A percentile compares a stretch with the other conserved stretches of the same genome.
These are phyloP conservation scores for Pseudogymnoascus sp. DNA, from an alignment of 2,329 filamentous ascomycete genomes.

Conservation along the genomic window DNA sequence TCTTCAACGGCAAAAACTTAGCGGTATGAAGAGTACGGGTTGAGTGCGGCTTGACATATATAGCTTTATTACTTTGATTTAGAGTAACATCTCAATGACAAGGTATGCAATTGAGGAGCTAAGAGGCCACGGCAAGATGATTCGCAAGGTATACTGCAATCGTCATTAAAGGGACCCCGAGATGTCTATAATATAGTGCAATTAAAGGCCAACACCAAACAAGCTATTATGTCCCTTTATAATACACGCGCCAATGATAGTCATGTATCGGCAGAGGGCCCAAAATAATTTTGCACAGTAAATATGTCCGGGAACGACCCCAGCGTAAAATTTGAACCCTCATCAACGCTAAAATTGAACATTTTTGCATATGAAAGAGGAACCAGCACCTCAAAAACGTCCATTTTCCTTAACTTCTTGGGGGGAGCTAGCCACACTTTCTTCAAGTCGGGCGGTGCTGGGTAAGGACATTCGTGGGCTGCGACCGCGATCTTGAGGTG, in stretches of 20 bases:
- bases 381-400: constrained; percentile 3
- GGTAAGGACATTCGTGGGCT: constrained; percentile 1
- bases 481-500: background rate
- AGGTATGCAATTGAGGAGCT: background rate
- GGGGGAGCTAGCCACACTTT: constrained; percentile 3
- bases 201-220: background rate
- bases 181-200: background rate
- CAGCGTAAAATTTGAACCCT: background rate
- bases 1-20: background rate
- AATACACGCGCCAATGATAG: background rate
- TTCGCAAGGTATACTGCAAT: too few species aligned
- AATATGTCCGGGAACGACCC: background rate
- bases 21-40: background rate
- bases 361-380: background rate
- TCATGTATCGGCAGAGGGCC: background rate
- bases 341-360: background rate
- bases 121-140: background rate
- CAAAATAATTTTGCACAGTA: background rate
- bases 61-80: background rate
- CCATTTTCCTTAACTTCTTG: background rate
- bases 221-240: background rate
- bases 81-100: background rate
- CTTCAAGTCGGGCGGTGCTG: background rate
- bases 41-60: background rate
- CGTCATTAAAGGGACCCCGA: background rate